Evolutionary conservation across 768 basidiomycete genomes (phyloP).

Genomic region (Hydnomerulius pinastri): DNA sequence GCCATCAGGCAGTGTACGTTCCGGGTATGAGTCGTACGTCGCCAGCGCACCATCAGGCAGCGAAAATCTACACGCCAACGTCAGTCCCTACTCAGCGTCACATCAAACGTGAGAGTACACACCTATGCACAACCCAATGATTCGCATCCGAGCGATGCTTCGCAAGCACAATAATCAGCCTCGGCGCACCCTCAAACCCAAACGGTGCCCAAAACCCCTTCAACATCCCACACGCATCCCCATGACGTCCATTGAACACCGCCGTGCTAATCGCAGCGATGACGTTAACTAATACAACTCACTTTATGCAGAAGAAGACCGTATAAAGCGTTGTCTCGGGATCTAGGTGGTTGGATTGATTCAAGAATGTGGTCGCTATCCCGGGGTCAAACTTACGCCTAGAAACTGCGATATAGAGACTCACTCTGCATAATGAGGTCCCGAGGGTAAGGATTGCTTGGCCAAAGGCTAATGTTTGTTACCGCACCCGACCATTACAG

Average conservation of each 20-base stretch:
- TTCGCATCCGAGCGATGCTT: slow-evolving; percentile 80
- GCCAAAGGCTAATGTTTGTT: slow-evolving; percentile 52
- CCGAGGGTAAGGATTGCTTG: slow-evolving; percentile 45
- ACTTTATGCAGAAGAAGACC: slow-evolving; percentile 60
- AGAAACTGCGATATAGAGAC: slow-evolving; percentile 3
- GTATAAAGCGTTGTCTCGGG: slow-evolving; percentile 51
- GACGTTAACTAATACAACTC: too few species aligned
- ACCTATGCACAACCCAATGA: slow-evolving; percentile 92
- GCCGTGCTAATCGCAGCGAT: slow-evolving; percentile 90
- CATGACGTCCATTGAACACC: slow-evolving; percentile 84
- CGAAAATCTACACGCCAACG: slow-evolving; percentile 59
- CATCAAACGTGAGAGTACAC: slow-evolving; percentile 18
- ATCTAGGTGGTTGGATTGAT: slow-evolving; percentile 44
- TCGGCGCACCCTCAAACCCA: slow-evolving; percentile 78
- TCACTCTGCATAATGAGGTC: slow-evolving; percentile 53
- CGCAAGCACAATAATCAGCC: slow-evolving; percentile 78
- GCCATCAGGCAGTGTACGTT: slow-evolving; percentile 81
- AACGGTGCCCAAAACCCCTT: slow-evolving; percentile 84
- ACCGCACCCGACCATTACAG: slow-evolving; percentile 41
- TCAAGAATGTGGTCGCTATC: slow-evolving; percentile 44
- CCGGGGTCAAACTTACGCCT: not conserved
- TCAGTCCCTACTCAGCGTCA: slow-evolving; percentile 5
- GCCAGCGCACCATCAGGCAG: slow-evolving; percentile 79
- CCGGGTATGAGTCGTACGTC: slow-evolving; percentile 87
- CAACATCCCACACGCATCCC: slow-evolving; percentile 88